phyloP scores from a whole-genome alignment of 345 rosid genomes.

The Euphorbia peplus region DNA sequence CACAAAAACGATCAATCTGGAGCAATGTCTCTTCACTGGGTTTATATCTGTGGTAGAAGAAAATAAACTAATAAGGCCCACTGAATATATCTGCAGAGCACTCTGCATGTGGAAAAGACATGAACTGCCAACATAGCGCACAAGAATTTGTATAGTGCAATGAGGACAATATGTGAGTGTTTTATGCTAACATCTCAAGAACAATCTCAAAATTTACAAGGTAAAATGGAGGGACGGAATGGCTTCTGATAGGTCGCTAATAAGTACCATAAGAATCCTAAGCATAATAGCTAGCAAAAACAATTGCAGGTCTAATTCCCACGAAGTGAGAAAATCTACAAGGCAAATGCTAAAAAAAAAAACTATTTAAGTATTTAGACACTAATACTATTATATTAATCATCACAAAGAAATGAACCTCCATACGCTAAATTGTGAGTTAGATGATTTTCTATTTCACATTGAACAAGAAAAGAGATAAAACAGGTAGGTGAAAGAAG shows the following conservation, averaged over 20 bases:
- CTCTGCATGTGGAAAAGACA: neutral
- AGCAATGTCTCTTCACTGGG: slow-evolving; percentile 89
- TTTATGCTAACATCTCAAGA: neutral
- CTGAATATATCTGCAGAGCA: slow-evolving; percentile 7
- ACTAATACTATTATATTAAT: neutral
- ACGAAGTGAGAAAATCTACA: neutral
- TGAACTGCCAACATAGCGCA: neutral
- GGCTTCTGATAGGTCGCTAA: neutral
- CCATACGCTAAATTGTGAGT: neutral
- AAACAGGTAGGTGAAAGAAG: slow-evolving; percentile 22
- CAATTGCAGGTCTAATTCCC: neutral
- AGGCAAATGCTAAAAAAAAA: neutral
- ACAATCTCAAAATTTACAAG: neutral
- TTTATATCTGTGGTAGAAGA: slow-evolving; percentile 66
- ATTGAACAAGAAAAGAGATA: slow-evolving; percentile 19
- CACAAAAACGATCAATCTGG: slow-evolving; percentile 87
- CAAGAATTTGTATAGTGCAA: no score
- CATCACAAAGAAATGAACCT: neutral
- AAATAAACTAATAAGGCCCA: slow-evolving; percentile 10
- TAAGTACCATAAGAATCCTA: neutral
- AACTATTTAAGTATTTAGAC: neutral
- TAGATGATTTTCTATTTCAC: neutral
- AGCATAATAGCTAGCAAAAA: neutral
- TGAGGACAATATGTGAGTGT: neutral
- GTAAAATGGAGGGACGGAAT: neutral